A percentile compares a stretch with the other conserved stretches of the same genome.
These are phyloP conservation scores for Aeminium ludgeri DNA, from an alignment of 495 filamentous ascomycete species.

Conservation along the genomic window DNA sequence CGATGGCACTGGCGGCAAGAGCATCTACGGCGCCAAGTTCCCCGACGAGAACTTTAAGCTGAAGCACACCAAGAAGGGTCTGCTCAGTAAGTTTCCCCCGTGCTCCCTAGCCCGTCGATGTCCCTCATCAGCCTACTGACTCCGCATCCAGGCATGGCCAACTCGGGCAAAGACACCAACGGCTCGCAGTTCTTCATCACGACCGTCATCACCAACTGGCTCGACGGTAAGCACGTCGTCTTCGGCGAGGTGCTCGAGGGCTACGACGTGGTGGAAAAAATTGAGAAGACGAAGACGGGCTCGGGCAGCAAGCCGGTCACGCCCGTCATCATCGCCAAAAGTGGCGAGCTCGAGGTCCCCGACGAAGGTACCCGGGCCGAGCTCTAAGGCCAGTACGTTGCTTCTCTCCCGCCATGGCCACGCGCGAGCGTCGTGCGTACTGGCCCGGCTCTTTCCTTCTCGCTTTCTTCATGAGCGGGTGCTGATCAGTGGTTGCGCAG, in stretches of 20 bases:
- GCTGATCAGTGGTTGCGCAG: neutral
- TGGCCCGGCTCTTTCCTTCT: neutral
- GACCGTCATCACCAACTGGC: constrained; percentile 52
- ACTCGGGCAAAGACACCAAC: constrained; percentile 94
- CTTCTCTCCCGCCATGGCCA: neutral
- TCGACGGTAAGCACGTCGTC: constrained; percentile 67
- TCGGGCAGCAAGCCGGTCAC: constrained; percentile 56
- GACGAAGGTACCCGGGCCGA: constrained; percentile 97
- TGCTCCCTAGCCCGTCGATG: neutral
- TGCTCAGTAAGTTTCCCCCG: constrained; percentile 38
- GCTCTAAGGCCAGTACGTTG: constrained; percentile 43
- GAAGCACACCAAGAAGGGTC: constrained; percentile 56
- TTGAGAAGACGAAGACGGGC: constrained; percentile 62
- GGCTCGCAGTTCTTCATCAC: constrained; percentile 94
- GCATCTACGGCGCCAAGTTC: constrained; percentile 92
- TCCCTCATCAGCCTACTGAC: neutral
- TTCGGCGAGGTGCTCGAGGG: constrained; percentile 53
- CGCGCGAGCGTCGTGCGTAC: neutral
- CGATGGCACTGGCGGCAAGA: constrained; percentile 95
- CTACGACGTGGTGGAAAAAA: constrained; percentile 71
- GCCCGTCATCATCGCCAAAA: constrained; percentile 78
- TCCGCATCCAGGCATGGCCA: constrained; percentile 59
- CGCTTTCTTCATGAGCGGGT: neutral
- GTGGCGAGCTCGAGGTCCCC: constrained; percentile 75
- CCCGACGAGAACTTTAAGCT: constrained; percentile 99